Conservation (phyloP, 2,329 filamentous ascomycete species). For the Dissoconium aciculare region DNA sequence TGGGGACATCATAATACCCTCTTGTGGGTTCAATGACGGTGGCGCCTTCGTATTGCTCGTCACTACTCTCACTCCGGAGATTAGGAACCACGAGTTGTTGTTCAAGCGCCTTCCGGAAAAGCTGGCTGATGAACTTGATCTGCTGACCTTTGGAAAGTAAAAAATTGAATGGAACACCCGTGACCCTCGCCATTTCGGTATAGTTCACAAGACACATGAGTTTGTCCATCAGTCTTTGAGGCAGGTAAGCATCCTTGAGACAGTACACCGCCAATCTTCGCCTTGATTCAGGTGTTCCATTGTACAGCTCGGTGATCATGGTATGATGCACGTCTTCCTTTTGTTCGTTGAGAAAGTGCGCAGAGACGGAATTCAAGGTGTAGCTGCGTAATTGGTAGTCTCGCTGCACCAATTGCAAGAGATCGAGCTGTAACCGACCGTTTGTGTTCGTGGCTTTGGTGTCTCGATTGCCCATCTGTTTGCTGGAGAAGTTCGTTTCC, state of each 20-base stretch:
- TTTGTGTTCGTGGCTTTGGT: slow-evolving; percentile 92
- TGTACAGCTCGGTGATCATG: slow-evolving; percentile 97
- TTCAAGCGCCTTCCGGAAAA: slow-evolving; percentile 87
- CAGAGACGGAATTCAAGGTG: slow-evolving; percentile 88
- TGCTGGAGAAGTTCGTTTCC: slow-evolving; percentile 82
- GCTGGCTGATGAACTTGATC: slow-evolving; percentile 91
- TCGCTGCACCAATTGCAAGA: slow-evolving; percentile 86
- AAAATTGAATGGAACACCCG: slow-evolving; percentile 93
- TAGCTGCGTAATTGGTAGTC: slow-evolving; percentile 94
- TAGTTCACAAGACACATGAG: slow-evolving; percentile 98
- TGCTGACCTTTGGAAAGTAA: slow-evolving; percentile 86
- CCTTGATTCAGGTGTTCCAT: slow-evolving; percentile 84
- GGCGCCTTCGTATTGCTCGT: slow-evolving; percentile 92
- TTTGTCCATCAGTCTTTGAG: slow-evolving; percentile 90
- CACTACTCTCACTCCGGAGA: slow-evolving; percentile 49
- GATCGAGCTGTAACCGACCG: slow-evolving; percentile 78
- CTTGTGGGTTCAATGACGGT: slow-evolving; percentile 93
- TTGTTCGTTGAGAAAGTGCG: slow-evolving; percentile 89
- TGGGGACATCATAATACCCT: slow-evolving; percentile 86
- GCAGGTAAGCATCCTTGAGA: slow-evolving; percentile 91
- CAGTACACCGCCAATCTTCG: slow-evolving; percentile 89
- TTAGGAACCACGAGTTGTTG: slow-evolving; percentile 93
- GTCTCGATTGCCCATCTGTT: slow-evolving; percentile 94
- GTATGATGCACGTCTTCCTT: slow-evolving; percentile 98
- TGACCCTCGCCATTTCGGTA: slow-evolving; percentile 98